A percentile compares a stretch with the other conserved stretches of the same genome.
Conservation (phyloP, 2,329 filamentous ascomycete species). For the Colletotrichum camelliae region DNA sequence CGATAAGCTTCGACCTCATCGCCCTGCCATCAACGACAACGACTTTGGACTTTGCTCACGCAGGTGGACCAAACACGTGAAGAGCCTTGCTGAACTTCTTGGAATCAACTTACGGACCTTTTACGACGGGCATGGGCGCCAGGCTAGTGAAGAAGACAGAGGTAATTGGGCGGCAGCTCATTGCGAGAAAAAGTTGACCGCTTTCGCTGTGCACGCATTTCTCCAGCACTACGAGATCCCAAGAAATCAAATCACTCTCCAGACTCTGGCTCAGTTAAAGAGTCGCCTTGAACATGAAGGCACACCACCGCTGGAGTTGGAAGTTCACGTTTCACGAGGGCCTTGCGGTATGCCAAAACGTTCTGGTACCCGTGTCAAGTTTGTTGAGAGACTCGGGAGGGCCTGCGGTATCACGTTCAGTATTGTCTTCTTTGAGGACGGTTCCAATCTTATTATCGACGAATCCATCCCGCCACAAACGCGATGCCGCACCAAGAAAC, state of each 20-base stretch:
- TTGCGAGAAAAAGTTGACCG: background rate
- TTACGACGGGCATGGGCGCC: background rate
- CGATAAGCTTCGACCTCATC: background rate
- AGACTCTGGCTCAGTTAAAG: background rate
- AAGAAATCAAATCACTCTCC: background rate
- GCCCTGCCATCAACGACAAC: rapidly evolving
- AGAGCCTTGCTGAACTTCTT: background rate
- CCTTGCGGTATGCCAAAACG: background rate
- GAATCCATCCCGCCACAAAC: background rate
- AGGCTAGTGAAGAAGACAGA: background rate
- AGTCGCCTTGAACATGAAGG: background rate
- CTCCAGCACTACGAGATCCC: background rate
- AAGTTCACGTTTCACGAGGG: background rate
- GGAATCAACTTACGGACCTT: background rate
- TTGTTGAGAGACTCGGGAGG: background rate
- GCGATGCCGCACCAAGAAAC: background rate
- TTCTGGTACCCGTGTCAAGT: background rate
- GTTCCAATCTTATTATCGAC: rapidly evolving
- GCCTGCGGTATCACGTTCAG: background rate
- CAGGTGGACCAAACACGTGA: background rate
- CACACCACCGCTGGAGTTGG: background rate
- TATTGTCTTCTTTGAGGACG: background rate
- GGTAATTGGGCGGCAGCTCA: background rate
- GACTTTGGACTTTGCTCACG: background rate
- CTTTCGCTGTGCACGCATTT: background rate